Conservation (phyloP, 2,329 filamentous ascomycete species). For the Pseudodiploospora longispora region DNA sequence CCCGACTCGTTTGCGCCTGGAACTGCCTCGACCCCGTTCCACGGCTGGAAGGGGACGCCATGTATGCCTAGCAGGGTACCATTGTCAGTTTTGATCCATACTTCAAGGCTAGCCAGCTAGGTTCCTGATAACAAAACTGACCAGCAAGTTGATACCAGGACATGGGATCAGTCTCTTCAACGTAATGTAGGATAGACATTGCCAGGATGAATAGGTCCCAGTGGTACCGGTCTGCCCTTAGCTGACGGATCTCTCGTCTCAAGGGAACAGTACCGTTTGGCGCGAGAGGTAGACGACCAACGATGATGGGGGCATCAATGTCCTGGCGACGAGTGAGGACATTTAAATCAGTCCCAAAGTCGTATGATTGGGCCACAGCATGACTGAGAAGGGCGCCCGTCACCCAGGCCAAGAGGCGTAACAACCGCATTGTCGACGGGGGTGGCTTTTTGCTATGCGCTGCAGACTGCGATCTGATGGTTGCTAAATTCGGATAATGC, state of each 20-base stretch:
- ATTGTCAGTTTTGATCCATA: not conserved
- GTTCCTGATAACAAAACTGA: conserved; percentile 21
- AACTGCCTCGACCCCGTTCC: conserved; percentile 43
- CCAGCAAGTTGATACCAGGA: conserved; percentile 77
- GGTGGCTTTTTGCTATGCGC: too few species aligned
- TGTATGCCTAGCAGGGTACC: conserved; percentile 56
- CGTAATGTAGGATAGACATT: conserved; percentile 62
- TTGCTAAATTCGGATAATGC: too few species aligned
- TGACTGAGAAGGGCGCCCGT: not conserved
- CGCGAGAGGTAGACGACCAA: conserved; percentile 32
- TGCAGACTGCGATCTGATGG: too few species aligned
- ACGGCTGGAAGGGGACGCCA: conserved; percentile 57
- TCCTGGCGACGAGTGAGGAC: conserved; percentile 33
- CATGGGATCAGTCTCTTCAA: conserved; percentile 51
- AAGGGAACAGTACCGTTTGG: conserved; percentile 32
- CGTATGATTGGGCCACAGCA: conserved; percentile 27
- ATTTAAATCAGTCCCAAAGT: conserved; percentile 42
- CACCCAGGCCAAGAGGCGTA: not conserved
- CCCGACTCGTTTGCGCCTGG: conserved; percentile 50
- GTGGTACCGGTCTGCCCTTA: conserved; percentile 54
- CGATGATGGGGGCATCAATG: conserved; percentile 28
- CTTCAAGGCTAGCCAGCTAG: not conserved
- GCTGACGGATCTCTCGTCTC: conserved; percentile 60
- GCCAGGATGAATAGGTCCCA: conserved; percentile 74
- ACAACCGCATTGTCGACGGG: not conserved